Percentiles rank a stretch among this genome's conserved stretches.
Conservation (phyloP, 2,329 filamentous ascomycete species). For the Penicillium sp. region DNA sequence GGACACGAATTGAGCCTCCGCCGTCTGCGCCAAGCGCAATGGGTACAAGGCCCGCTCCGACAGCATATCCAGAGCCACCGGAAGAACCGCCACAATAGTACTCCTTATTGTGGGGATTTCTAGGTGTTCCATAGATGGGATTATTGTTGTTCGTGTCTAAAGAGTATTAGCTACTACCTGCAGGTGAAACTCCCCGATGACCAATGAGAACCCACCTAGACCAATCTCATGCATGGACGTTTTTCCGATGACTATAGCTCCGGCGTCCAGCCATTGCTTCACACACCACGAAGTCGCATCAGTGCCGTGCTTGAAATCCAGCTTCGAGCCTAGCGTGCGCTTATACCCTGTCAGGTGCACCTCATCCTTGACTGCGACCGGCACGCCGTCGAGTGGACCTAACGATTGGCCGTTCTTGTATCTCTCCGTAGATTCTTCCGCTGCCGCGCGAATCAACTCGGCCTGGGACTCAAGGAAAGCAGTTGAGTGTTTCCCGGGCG, state of each 20-base stretch:
- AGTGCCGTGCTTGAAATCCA: conserved; percentile 54
- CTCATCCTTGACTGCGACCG: conserved; percentile 82
- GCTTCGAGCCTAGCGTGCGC: conserved; percentile 63
- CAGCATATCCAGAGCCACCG: conserved; percentile 70
- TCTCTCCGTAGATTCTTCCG: conserved; percentile 69
- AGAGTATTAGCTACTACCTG: conserved; percentile 4
- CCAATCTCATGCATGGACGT: conserved; percentile 80
- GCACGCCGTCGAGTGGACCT: conserved; percentile 75
- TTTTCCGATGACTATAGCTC: conserved; percentile 74
- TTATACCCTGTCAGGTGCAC: conserved; percentile 69
- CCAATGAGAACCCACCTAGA: conserved; percentile 50
- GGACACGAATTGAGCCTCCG: conserved; percentile 73
- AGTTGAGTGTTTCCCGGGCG: conserved; percentile 62
- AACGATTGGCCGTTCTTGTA: conserved; percentile 67
- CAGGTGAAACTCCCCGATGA: neutral
- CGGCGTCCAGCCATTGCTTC: conserved; percentile 68
- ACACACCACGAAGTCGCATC: conserved; percentile 69
- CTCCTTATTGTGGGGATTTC: conserved; percentile 71
- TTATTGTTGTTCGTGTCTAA: conserved; percentile 81
- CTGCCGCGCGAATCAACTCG: conserved; percentile 65
- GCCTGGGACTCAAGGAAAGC: conserved; percentile 71
- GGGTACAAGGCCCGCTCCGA: conserved; percentile 71
- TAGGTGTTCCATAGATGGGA: conserved; percentile 68
- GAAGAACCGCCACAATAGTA: conserved; percentile 84
- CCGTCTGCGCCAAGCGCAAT: conserved; percentile 71